Base-by-base conservation (phyloP, 2,329 filamentous ascomycete genomes). In the Huntiella decipiens region DNA sequence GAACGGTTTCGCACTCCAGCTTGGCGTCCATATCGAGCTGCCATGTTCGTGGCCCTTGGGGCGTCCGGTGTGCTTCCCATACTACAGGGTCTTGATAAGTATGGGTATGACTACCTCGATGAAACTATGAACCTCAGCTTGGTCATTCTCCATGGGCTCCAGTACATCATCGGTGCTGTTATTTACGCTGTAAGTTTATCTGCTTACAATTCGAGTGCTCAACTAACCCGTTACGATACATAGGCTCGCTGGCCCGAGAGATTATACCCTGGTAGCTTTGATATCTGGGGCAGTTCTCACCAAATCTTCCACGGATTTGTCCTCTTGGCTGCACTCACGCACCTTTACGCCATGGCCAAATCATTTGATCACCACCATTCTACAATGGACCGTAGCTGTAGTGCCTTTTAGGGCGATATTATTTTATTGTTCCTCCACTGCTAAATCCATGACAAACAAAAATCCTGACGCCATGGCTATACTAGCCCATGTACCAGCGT, bases 221-320 rank as follows among this genome's bases (percentile, higher is more conserved):
- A 46, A 42, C 38, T 41, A 32, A 48, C 3, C 38, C 28, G n/a
- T 39, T 3, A 44, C 36, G 6, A 5, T 13, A 17, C 4, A 39
- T 47, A 82, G 77, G 68, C 73, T 45, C 78, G 91, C 34, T 77
- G 88, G 61, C 91, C 91, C 0, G 91, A 98, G 64, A 71, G 84
- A 50, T 74, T 71, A 56, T 72, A 66, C 38, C 91, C 88, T 0
- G 83, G 85, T 1, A 66, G 61, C 5, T 95, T 88, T 56, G 91
- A 98, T 61, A 82, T 95, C 44, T 82, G 82, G 73, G 88, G 91
- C 34, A 86, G 79, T 58, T 94, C 85, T 15, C 91, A 98, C 61
- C 91, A 98, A 63, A 81, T 98, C 52, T 98, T 98, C 60, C 91
- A 98, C 64, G 66, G 93, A 35, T 71, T 91, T 52, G 87, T 98